These are phyloP conservation scores for Steccherinum ochraceum DNA, from an alignment of 768 basidiomycete species.

Conservation along the genomic window DNA sequence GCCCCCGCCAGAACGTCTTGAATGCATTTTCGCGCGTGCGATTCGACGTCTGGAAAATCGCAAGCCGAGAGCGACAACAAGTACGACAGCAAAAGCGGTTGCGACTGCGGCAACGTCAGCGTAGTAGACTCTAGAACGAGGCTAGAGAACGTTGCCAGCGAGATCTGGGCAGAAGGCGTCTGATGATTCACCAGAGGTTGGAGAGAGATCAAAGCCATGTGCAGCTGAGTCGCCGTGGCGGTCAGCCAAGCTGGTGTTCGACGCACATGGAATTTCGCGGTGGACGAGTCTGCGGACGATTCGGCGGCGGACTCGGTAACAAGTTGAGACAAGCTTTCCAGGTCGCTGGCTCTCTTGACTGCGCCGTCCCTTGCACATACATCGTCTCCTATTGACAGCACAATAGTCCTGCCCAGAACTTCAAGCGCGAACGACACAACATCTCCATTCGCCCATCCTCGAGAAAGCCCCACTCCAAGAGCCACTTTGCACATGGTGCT, in stretches of 20 bases:
- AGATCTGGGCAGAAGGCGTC: conserved; percentile 54
- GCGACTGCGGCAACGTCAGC: conserved; percentile 60
- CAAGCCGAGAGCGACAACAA: conserved; percentile 70
- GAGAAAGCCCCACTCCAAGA: conserved; percentile 44
- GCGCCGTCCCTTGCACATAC: conserved; percentile 59
- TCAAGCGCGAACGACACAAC: conserved; percentile 51
- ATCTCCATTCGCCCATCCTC: conserved; percentile 71
- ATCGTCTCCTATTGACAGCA: conserved; percentile 59
- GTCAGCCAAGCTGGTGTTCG: conserved; percentile 75
- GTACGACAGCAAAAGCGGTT: conserved; percentile 62
- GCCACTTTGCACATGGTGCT: conserved; percentile 72
- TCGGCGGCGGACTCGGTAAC: background rate
- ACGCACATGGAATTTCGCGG: background rate
- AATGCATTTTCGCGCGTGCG: conserved; percentile 41
- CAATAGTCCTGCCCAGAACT: conserved; percentile 48
- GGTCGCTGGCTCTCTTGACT: conserved; percentile 43
- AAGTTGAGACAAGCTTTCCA: conserved; percentile 55
- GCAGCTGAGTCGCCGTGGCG: conserved; percentile 76
- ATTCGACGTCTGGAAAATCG: conserved; percentile 44
- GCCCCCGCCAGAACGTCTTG: conserved; percentile 34
- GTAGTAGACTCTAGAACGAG: conserved; percentile 47
- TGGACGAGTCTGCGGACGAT: background rate
- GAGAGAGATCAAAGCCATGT: conserved; percentile 75
- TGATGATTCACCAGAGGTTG: conserved; percentile 68
- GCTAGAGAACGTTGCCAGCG: conserved; percentile 50